phyloP scores from a whole-genome alignment of 1,139 yeast species.

The Blastobotrys buckinghamii region DNA sequence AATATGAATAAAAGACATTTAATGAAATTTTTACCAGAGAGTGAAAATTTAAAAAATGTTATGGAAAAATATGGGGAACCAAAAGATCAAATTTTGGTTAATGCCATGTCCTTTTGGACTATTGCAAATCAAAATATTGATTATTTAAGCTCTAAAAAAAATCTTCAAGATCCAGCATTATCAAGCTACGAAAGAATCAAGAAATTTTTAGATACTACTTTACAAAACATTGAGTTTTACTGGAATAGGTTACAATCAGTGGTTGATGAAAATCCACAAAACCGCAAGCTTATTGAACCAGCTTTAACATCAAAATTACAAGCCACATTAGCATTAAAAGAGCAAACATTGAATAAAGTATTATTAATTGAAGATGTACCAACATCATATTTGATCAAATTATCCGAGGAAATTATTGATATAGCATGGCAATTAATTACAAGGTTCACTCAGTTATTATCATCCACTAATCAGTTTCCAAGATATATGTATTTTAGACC shows the following conservation, averaged over 20 bases:
- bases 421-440: constrained; percentile 7
- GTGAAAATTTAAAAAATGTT: background rate
- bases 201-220: background rate
- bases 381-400: background rate
- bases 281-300: background rate
- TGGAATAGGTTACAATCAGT: background rate
- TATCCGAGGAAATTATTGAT: constrained; percentile 3
- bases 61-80: background rate
- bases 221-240: background rate
- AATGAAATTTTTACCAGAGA: background rate
- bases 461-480: constrained; percentile 36
- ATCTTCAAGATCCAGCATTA: background rate
- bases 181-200: background rate
- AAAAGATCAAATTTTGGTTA: background rate
- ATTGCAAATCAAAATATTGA: background rate
- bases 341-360: constrained; percentile 5
- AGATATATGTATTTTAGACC: constrained; percentile 53
- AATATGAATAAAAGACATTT: background rate
- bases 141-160: background rate
- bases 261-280: background rate
- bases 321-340: constrained; percentile 2
- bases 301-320: constrained; percentile 5
- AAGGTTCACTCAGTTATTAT: constrained; percentile 2
- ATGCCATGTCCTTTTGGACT: background rate
- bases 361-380: background rate